Conservation (phyloP, 805 yeast species). For the Ogataea nitratoaversa region DNA sequence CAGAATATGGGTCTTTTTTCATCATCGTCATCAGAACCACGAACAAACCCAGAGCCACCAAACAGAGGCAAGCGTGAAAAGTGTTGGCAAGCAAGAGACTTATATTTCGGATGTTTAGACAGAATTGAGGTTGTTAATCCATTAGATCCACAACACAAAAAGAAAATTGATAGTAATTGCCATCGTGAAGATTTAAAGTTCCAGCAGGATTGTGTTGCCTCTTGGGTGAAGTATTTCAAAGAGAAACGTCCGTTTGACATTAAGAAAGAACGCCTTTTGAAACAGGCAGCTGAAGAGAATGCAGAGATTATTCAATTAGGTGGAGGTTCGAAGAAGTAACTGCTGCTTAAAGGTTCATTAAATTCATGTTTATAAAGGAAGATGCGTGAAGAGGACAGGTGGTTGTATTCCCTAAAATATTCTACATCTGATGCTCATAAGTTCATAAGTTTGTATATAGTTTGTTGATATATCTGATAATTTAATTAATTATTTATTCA, state of each 20-base stretch:
- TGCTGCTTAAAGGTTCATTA: no score
- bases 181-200: conserved; percentile 52
- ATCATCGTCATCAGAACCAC: conserved; percentile 22
- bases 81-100: conserved; percentile 91
- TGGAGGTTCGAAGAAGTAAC: no score
- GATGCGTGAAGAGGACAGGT: no score
- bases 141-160: conserved; percentile 46
- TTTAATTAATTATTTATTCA: no score
- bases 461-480: no score
- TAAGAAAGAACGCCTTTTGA: conserved; percentile 61
- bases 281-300: conserved; percentile 68
- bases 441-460: no score
- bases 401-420: no score
- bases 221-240: conserved; percentile 89
- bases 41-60: conserved; percentile 32
- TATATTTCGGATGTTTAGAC: conserved; percentile 71
- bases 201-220: conserved; percentile 70
- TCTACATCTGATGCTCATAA: no score
- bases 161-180: conserved; percentile 53
- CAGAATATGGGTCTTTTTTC: conserved; percentile 49
- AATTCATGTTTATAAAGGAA: no score
- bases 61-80: conserved; percentile 63
- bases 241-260: conserved; percentile 80
- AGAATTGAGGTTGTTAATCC: conserved; percentile 65
- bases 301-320: conserved; percentile 34